These are phyloP conservation scores for Phyllosticta ampelicida DNA, from an alignment of 2,329 filamentous ascomycete species.

Conservation along the genomic window DNA sequence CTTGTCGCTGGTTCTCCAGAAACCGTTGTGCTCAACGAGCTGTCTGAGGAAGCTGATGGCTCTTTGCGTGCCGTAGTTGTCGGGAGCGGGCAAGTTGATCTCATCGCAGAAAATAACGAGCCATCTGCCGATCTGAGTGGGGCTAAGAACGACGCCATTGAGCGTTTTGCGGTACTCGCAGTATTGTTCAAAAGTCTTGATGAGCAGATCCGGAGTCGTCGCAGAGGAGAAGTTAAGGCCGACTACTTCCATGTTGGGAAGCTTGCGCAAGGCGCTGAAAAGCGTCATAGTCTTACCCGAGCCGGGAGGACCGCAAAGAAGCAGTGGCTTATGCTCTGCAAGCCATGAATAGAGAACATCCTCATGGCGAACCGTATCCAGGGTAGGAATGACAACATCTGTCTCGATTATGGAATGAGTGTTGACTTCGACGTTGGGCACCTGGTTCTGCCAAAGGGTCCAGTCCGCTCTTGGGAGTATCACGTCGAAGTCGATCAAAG, in stretches of 20 bases:
- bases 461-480: conserved; percentile 78
- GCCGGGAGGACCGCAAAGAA: conserved; percentile 93
- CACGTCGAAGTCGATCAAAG: conserved; percentile 93
- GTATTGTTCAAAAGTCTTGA: conserved; percentile 99
- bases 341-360: conserved; percentile 99
- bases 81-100: conserved; percentile 95
- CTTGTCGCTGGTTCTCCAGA: conserved; percentile 97
- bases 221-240: conserved; percentile 99
- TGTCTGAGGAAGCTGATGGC: conserved; percentile 96
- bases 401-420: conserved; percentile 97
- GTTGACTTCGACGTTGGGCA: conserved; percentile 91
- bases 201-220: conserved; percentile 90
- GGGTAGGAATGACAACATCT: conserved; percentile 93
- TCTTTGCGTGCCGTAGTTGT: conserved; percentile 94
- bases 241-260: conserved; percentile 98
- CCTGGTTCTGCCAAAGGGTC: conserved; percentile 88
- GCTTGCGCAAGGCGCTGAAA: conserved; percentile 91
- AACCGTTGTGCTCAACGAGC: conserved; percentile 96
- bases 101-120: conserved; percentile 98
- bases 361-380: conserved; percentile 95
- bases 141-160: conserved; percentile 89
- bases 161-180: conserved; percentile 99
- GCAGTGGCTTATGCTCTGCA: conserved; percentile 91
- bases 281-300: conserved; percentile 99
- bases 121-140: conserved; percentile 94